Evolutionary conservation across 495 filamentous ascomycete genomes (phyloP).

Genomic region (Penicillium soppii): DNA sequence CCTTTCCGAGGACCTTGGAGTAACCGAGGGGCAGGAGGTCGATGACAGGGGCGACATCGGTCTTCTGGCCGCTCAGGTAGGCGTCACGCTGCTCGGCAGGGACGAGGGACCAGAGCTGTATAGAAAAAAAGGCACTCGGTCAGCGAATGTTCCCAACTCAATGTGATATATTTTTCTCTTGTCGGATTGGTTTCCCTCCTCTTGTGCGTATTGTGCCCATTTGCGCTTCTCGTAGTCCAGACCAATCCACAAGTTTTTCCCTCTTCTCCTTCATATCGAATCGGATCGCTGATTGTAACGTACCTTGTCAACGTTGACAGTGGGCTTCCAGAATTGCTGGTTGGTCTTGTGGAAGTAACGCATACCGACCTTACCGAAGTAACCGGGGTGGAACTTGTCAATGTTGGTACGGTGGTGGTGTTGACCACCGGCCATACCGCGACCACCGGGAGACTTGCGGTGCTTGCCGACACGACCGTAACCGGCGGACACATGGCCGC

Average conservation of each 20-base stretch:
- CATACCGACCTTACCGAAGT: constrained; percentile 99
- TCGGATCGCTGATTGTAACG: constrained; percentile 23
- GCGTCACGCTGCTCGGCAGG: constrained; percentile 79
- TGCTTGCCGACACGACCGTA: constrained; percentile 91
- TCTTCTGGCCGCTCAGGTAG: constrained; percentile 70
- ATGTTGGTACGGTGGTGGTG: constrained; percentile 95
- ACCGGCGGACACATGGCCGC: constrained; percentile 93
- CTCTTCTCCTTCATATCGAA: constrained; percentile 2
- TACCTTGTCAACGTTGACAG: constrained; percentile 91
- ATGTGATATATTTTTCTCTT: constrained; percentile 1
- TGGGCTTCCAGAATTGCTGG: constrained; percentile 90
- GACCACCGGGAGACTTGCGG: constrained; percentile 91
- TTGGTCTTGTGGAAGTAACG: constrained; percentile 87
- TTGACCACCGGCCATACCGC: constrained; percentile 91
- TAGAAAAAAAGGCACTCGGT: constrained; percentile 15
- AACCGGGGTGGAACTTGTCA: constrained; percentile 93
- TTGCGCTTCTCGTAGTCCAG: background rate
- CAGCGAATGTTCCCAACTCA: constrained; percentile 12
- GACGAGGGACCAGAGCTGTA: constrained; percentile 78
- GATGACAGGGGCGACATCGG: constrained; percentile 84
- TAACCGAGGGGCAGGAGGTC: constrained; percentile 90
- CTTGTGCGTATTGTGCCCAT: background rate
- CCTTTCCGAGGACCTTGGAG: constrained; percentile 93
- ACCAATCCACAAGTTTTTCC: constrained; percentile 3
- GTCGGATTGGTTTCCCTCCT: background rate